These are phyloP conservation scores for Ilex aquifolium DNA, from an alignment of 257 asterid species.

Conservation along the genomic window DNA sequence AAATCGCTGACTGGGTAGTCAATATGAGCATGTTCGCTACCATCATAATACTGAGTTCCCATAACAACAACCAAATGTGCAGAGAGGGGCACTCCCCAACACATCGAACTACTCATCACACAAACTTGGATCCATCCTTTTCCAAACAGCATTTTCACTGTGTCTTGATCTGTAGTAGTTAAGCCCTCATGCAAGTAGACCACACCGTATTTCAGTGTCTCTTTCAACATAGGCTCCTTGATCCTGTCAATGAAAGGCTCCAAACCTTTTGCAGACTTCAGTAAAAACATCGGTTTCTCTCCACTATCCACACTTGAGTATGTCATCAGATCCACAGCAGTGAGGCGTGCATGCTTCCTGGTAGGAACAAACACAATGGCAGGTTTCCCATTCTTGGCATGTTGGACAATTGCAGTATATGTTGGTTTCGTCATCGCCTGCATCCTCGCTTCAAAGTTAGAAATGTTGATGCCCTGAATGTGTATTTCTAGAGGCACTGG, in stretches of 20 bases:
- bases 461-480: conserved; percentile 51
- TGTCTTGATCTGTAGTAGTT: conserved; percentile 45
- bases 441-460: conserved; percentile 60
- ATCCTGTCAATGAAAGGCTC: conserved; percentile 36
- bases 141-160: conserved; percentile 49
- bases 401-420: conserved; percentile 53
- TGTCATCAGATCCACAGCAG: conserved; percentile 61
- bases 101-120: conserved; percentile 53
- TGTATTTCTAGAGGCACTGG: conserved; percentile 63
- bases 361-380: conserved; percentile 53
- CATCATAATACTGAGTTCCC: conserved; percentile 61
- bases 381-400: conserved; percentile 51
- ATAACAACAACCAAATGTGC: conserved; percentile 63
- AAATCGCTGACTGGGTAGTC: conserved; percentile 58
- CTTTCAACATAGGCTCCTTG: conserved; percentile 46
- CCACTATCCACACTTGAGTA: conserved; percentile 46
- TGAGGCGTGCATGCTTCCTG: conserved; percentile 58
- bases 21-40: conserved; percentile 52
- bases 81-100: conserved; percentile 58
- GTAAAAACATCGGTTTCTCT: conserved; percentile 33
- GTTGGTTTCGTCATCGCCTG: conserved; percentile 61
- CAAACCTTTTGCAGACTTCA: conserved; percentile 30
- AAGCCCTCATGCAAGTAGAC: conserved; percentile 61
- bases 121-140: conserved; percentile 49
- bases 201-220: conserved; percentile 43